Evolutionary conservation across 2,329 filamentous ascomycete species (phyloP), one percentile per base, ranked within the genome.

Genomic region (Didymella pomorum): DNA sequence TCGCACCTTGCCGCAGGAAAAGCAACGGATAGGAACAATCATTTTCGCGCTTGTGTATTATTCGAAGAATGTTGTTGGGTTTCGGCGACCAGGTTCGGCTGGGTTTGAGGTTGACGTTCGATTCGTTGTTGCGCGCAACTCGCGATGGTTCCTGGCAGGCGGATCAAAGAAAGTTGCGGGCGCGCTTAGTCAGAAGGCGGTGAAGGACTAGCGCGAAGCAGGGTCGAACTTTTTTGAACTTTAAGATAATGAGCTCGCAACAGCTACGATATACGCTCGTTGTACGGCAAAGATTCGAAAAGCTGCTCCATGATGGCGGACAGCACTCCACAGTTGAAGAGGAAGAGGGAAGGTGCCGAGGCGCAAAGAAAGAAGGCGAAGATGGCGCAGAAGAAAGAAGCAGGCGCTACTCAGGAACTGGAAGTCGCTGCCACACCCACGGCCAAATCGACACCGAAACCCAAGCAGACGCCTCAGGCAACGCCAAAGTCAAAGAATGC

Each of bases 1-100:
- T 54, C 79, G 60, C 80, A 97, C 95, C 91, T 99, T 99, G 79
- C 95, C 95, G 79, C 95, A 99, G 58, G 95, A 98, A 81, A 99
- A 99, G 82, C 95, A 99, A 69, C 95, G 92, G 67, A 99, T 92
- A 2, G 95, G 95, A 69, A 99, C 98, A 80, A 99, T 99, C 95
- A 99, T 99, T 56, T 80, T 90, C 81, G 67, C 47, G 60, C 26
- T 43, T 6, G 10, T 14, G 5, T 50, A n/a, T 23, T 12, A 26
- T 29, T 16, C 28, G 39, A 21, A 2, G 7, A n/a, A 9, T 20
- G 18, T 28, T 37, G 1, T 16, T 12, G 11, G n/a, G 47, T 29
- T 14, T 44, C 45, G 25, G 63, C 62, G 68, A 67, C 51, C 25
- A 49, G 39, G 23, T 45, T 55, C 50, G 21, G n/a, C 37, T 45